Evolutionary conservation across 108 stramenopile species (phyloP).

Genomic region (Ochromonas danica): DNA sequence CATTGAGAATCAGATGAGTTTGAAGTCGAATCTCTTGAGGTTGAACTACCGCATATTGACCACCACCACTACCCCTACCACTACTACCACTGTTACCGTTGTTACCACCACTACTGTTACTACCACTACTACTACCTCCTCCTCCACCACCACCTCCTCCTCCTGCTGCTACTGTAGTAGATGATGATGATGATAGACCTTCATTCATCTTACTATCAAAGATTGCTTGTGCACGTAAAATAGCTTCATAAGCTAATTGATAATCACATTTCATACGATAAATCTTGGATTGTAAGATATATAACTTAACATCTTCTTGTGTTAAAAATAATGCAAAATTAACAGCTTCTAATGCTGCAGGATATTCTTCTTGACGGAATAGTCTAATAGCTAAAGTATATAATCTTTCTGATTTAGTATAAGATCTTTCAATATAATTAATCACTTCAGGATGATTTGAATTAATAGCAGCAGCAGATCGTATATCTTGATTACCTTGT

Average conservation of each 20-base stretch:
- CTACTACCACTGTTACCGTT: too few species aligned
- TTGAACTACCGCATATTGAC: too few species aligned
- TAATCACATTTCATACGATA: constrained; percentile 1
- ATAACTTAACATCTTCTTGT: constrained; percentile 32
- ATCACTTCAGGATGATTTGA: constrained; percentile 21
- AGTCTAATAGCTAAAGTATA: not conserved
- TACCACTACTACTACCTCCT: too few species aligned
- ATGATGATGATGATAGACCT: too few species aligned
- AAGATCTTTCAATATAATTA: not conserved
- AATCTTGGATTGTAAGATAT: not conserved
- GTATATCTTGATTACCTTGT: constrained; percentile 31
- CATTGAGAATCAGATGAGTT: constrained; percentile 25
- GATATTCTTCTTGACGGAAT: not conserved
- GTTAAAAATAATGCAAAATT: constrained; percentile 18
- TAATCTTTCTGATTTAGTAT: constrained; percentile 6
- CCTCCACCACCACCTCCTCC: too few species aligned
- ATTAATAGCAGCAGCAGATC: not conserved
- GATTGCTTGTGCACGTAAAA: constrained; percentile 7
- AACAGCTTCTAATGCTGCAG: not conserved
- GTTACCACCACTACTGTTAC: too few species aligned
- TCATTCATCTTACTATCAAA: too few species aligned
- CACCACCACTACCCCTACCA: too few species aligned
- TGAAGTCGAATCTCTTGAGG: constrained; percentile 13
- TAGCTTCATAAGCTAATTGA: constrained; percentile 4
- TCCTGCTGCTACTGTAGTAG: too few species aligned